These are phyloP conservation scores for Hypoxylon intermedium DNA, from an alignment of 495 filamentous ascomycete species.

Conservation along the genomic window DNA sequence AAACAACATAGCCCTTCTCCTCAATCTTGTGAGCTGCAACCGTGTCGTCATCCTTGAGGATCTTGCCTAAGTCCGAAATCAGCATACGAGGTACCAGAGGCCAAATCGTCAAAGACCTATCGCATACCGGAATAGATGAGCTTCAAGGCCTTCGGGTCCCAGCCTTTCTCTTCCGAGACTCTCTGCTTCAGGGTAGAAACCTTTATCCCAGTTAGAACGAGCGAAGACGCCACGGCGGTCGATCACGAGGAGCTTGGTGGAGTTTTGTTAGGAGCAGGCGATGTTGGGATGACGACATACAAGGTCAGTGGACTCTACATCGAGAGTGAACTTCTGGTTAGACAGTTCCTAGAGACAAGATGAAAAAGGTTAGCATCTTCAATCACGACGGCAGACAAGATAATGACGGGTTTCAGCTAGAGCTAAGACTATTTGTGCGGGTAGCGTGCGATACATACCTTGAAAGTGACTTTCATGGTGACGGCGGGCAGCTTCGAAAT, in stretches of 20 bases:
- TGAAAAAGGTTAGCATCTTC: constrained; percentile 42
- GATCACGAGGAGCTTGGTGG: constrained; percentile 1
- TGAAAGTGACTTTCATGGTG: constrained; percentile 61
- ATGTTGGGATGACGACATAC: constrained; percentile 62
- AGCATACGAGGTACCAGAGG: constrained; percentile 11
- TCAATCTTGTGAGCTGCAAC: constrained; percentile 96
- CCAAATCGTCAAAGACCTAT: too few relatives aligned
- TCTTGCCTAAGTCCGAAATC: constrained; percentile 74
- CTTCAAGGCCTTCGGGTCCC: constrained; percentile 86
- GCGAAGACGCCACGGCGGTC: constrained; percentile 44
- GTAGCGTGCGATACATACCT: constrained; percentile 46
- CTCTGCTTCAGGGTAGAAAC: constrained; percentile 89
- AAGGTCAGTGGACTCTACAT: constrained; percentile 89
- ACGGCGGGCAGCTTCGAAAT: constrained; percentile 45
- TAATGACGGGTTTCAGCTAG: constrained; percentile 4
- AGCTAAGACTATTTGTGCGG: not conserved
- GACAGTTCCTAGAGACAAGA: constrained; percentile 77
- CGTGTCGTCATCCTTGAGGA: constrained; percentile 94
- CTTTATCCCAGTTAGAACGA: constrained; percentile 56
- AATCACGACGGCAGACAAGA: not conserved
- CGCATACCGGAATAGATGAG: constrained; percentile 93
- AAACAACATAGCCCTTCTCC: constrained; percentile 98
- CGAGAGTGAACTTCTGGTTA: constrained; percentile 95
- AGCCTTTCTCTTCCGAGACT: constrained; percentile 86
- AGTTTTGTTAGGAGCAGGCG: constrained; percentile 21